Conservation (phyloP, 225 moss, liverwort and hornwort genomes). For the Physcomitrellopsis africana region DNA sequence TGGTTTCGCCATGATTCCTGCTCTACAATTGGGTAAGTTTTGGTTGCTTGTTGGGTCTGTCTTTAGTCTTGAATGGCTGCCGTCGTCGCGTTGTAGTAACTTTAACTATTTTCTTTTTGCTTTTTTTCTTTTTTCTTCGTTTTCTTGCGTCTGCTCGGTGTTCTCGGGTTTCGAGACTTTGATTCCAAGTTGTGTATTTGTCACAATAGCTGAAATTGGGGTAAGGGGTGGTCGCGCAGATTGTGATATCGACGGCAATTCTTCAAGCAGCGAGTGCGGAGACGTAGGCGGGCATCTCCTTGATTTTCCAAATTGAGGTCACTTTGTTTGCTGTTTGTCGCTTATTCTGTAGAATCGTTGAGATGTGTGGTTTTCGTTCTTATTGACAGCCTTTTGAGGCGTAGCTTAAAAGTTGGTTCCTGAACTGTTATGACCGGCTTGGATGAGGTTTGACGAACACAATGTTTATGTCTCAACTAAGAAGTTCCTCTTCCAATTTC, state of each 20-base stretch:
- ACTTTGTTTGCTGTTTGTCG: background rate
- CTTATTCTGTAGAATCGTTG: background rate
- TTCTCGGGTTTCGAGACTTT: slow-evolving; percentile 29
- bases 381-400: background rate
- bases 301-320: background rate
- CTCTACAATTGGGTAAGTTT: no score
- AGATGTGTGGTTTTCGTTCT: slow-evolving; percentile 19
- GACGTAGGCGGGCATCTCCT: slow-evolving; percentile 18
- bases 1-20: no score
- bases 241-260: no score
- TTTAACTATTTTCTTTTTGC: background rate
- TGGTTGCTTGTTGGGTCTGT: no score
- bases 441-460: slow-evolving; percentile 10
- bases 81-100: no score
- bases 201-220: slow-evolving; percentile 24
- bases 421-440: slow-evolving; percentile 30
- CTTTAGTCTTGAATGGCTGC: no score
- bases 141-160: slow-evolving; percentile 4
- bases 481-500: background rate
- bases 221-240: slow-evolving; percentile 16
- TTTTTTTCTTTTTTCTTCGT: background rate
- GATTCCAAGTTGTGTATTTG: slow-evolving; percentile 21
- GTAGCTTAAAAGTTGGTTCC: slow-evolving; percentile 38
- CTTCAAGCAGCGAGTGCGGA: background rate
- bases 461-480: slow-evolving; percentile 3